These are phyloP conservation scores for Leccinum subatratum DNA, from an alignment of 1,284 basidiomycete genomes.

Conservation along the genomic window DNA sequence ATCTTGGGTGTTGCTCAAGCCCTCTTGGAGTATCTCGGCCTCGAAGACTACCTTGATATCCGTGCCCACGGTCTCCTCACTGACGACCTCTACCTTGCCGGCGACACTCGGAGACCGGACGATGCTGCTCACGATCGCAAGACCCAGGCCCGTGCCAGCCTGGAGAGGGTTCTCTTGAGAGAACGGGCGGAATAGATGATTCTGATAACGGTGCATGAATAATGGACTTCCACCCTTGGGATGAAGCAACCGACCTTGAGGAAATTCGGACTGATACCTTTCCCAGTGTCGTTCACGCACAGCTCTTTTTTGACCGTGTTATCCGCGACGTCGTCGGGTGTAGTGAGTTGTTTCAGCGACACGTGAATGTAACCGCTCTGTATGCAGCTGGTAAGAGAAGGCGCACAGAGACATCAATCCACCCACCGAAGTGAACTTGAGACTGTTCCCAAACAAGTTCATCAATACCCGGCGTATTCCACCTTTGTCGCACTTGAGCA, in stretches of 20 bases:
- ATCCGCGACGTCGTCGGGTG: slow-evolving; percentile 44
- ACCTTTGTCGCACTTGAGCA: slow-evolving; percentile 84
- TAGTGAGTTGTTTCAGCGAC: slow-evolving; percentile 70
- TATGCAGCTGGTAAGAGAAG: slow-evolving; percentile 16
- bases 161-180: slow-evolving; percentile 90
- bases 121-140: slow-evolving; percentile 94
- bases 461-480: slow-evolving; percentile 89
- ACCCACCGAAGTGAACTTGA: slow-evolving; percentile 82
- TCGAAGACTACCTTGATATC: slow-evolving; percentile 87
- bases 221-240: slow-evolving; percentile 4
- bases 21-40: slow-evolving; percentile 58
- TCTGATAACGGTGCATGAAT: slow-evolving; percentile 41
- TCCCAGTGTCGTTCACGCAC: slow-evolving; percentile 85
- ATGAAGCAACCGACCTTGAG: slow-evolving; percentile 53
- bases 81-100: slow-evolving; percentile 86
- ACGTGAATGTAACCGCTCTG: slow-evolving; percentile 87
- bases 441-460: slow-evolving; percentile 93
- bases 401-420: slow-evolving; percentile 3
- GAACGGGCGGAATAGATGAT: slow-evolving; percentile 96
- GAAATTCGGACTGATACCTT: slow-evolving; percentile 87
- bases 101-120: slow-evolving; percentile 81
- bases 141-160: slow-evolving; percentile 91
- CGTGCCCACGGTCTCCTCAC: slow-evolving; percentile 85
- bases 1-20: slow-evolving; percentile 38
- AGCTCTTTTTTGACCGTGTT: slow-evolving; percentile 77